Evolutionary conservation across 2,329 filamentous ascomycete species (phyloP), one percentile per base, ranked within the genome.

Genomic region (Pseudogymnoascus sp.): DNA sequence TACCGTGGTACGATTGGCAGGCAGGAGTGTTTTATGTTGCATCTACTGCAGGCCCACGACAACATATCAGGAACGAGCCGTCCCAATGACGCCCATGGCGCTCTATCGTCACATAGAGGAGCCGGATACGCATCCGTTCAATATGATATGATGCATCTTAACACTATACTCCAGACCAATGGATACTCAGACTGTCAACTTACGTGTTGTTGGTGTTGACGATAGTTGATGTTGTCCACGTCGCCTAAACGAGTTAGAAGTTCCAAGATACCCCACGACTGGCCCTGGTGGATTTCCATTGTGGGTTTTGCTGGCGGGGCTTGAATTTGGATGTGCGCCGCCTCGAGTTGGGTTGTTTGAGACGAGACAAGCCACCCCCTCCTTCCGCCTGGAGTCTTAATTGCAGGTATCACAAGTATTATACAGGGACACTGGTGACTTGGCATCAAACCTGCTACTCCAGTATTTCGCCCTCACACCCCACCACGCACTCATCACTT

Each of bases 361-460:
- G 47, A 54, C 29, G 47, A 33, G 47, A 54, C 47, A 54, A 54
- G 47, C 47, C 47, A 54, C 47, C 47, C 47, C 47, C 47, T 54
- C 47, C 47, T 54, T 54, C 47, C 47, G 47, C 29, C 47, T 54
- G n/a, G 47, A 35, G 47, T 54, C 47, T 54, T 54, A 54, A 54
- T 54, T 54, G 15, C 47, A 54, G 47, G 47, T 54, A 54, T 54
- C 47, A 54, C 47, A 54, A 33, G n/a, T 54, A 54, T 54, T 54
- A 54, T 54, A 54, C 47, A 54, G 47, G 47, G 47, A 33, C 47
- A 1, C n/a, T 33, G 47, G 15, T 54, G 47, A 54, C 47, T 54
- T 54, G 47, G 47, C 47, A 33, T 54, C 47, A 54, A 54, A 35
- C 47, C 47, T 54, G 47, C 47, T 54, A 54, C 47, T 54, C 47